Percentiles rank a stretch among this genome's conserved stretches.
Evolutionary conservation across 768 basidiomycete genomes (phyloP).

Genomic region (Suillus clintonianus): DNA sequence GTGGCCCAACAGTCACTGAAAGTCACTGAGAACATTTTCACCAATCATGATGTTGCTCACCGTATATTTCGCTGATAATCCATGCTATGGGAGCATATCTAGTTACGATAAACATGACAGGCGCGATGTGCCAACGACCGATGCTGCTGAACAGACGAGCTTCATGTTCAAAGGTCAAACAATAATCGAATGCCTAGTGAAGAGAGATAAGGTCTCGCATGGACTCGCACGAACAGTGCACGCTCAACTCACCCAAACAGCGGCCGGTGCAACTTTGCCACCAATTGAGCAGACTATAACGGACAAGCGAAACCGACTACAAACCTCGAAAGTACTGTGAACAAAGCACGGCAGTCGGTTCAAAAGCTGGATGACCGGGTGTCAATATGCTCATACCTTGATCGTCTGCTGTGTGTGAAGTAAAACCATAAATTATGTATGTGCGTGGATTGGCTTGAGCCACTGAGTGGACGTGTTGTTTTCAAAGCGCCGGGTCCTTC

Average conservation of each 20-base stretch:
- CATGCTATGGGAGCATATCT: slow-evolving; percentile 11
- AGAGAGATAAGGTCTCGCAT: neutral
- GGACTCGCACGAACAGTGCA: neutral
- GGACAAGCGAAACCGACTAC: neutral
- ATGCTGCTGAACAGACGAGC: slow-evolving; percentile 7
- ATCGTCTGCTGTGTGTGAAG: slow-evolving; percentile 9
- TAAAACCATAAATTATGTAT: slow-evolving; percentile 7
- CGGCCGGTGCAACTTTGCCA: slow-evolving; percentile 8
- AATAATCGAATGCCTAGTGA: slow-evolving; percentile 8
- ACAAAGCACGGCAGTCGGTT: neutral
- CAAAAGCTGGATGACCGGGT: neutral
- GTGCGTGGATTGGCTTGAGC: neutral
- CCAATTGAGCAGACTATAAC: too few relatives aligned
- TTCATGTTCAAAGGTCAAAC: slow-evolving; percentile 13
- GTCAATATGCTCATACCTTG: slow-evolving; percentile 3
- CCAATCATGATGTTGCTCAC: neutral
- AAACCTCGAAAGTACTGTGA: slow-evolving; percentile 13
- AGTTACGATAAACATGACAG: slow-evolving; percentile 10
- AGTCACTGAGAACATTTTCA: neutral
- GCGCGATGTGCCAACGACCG: slow-evolving; percentile 2
- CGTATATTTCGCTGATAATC: slow-evolving; percentile 7
- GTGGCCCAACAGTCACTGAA: neutral
- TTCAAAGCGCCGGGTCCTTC: neutral
- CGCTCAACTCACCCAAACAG: slow-evolving; percentile 8
- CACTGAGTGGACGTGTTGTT: neutral